Percentiles rank a stretch among this genome's conserved stretches.
Evolutionary conservation across 2,329 filamentous ascomycete species (phyloP).

Genomic region (Alternaria solani): DNA sequence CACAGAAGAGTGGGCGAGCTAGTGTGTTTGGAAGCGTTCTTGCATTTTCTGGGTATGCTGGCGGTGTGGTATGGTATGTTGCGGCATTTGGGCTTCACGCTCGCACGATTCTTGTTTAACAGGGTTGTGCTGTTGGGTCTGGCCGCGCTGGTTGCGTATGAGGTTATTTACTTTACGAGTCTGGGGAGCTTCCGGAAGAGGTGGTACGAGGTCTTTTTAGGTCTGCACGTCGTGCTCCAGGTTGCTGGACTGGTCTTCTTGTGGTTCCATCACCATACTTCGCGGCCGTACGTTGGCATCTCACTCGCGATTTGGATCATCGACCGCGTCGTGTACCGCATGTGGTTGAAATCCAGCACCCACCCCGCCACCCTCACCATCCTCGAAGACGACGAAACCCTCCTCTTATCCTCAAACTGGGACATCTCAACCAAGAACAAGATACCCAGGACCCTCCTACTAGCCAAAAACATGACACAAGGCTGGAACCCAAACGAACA

Average conservation of each 20-base stretch:
- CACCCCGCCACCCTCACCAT: conserved; percentile 61
- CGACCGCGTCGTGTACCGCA: conserved; percentile 66
- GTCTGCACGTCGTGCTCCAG: conserved; percentile 66
- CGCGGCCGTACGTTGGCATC: conserved; percentile 61
- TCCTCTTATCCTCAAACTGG: conserved; percentile 60
- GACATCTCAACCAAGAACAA: conserved; percentile 28
- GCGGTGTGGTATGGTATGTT: conserved; percentile 63
- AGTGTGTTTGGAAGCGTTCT: conserved; percentile 65
- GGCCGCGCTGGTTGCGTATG: conserved; percentile 65
- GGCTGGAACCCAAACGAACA: conserved; percentile 71
- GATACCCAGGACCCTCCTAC: conserved; percentile 23
- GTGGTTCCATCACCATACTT: conserved; percentile 66
- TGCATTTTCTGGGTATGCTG: conserved; percentile 66
- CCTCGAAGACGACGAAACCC: conserved; percentile 65
- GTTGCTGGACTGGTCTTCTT: conserved; percentile 63
- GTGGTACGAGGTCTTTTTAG: conserved; percentile 71
- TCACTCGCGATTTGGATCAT: conserved; percentile 65
- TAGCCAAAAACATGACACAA: conserved; percentile 49
- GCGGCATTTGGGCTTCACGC: conserved; percentile 58
- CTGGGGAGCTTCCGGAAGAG: conserved; percentile 66
- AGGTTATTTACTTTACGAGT: conserved; percentile 69
- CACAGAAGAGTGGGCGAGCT: conserved; percentile 70
- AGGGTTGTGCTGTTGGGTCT: conserved; percentile 64
- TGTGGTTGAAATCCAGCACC: conserved; percentile 60
- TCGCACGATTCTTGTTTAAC: conserved; percentile 61